phyloP scores from a whole-genome alignment of 2,329 filamentous ascomycete genomes.

The Fusarium musae region DNA sequence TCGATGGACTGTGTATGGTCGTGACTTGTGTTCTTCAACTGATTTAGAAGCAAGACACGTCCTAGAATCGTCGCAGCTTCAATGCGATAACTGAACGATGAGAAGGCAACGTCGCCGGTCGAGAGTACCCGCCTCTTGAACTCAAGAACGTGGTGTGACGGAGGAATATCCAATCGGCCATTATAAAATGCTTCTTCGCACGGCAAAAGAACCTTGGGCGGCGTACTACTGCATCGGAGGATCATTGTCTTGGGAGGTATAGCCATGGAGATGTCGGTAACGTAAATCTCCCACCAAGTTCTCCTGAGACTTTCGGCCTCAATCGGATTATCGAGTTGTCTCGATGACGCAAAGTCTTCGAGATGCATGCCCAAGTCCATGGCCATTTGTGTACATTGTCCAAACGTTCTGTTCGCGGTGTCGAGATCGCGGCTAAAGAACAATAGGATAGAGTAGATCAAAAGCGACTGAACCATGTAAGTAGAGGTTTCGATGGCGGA shows the following conservation, averaged over 20 bases:
- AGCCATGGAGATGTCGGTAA: conserved; percentile 36
- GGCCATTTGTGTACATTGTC: conserved; percentile 21
- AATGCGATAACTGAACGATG: conserved; percentile 40
- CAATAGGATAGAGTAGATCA: conserved; percentile 16
- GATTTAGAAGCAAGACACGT: conserved; percentile 25
- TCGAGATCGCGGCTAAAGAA: conserved; percentile 24
- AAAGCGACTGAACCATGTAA: conserved; percentile 24
- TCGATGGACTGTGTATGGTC: conserved; percentile 39
- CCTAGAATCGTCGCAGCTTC: conserved; percentile 36
- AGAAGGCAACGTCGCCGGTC: conserved; percentile 30
- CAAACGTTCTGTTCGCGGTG: conserved; percentile 7
- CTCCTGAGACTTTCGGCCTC: conserved; percentile 38
- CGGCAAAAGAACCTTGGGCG: conserved; percentile 29
- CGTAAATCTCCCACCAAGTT: conserved; percentile 42
- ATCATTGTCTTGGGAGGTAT: conserved; percentile 20
- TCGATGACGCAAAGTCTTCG: conserved; percentile 19
- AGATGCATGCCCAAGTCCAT: conserved; percentile 36
- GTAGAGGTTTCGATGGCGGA: conserved; percentile 9
- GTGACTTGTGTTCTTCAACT: conserved; percentile 20
- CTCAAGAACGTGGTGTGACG: conserved; percentile 26
- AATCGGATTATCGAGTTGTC: conserved; percentile 17
- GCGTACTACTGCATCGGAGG: conserved; percentile 25
- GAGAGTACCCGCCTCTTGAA: conserved; percentile 27
- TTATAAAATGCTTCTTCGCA: conserved; percentile 35
- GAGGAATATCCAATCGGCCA: conserved; percentile 3